Evolutionary conservation across 139 green algal genomes (phyloP), one percentile per base, ranked within the genome.

Genomic region (Tetraselmis striata): DNA sequence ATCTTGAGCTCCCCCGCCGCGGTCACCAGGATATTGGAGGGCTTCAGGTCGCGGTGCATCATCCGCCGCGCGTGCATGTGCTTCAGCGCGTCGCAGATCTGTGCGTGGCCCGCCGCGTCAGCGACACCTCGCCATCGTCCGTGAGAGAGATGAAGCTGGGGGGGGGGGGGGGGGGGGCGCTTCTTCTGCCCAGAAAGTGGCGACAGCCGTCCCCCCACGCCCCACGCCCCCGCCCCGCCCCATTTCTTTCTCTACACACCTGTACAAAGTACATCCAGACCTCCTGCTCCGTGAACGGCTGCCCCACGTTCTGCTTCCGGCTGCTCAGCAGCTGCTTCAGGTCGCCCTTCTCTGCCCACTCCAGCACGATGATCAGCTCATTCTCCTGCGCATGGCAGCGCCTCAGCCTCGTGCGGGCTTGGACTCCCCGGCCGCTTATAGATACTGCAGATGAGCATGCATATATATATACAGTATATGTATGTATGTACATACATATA

Each of bases 281-380:
- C 59, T 89, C 32, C 28, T 84, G 78, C 67, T 82, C 32, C 5
- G 22, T 81, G 75, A 90, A 89, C 25, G 25, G n/a, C 77, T 76
- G 29, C 1, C 75, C 84, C 45, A 67, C 45, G 22, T 29, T 11
- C 32, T 81, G 45, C 26, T 31, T 30, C 0, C 81, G 78, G 45
- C 79, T 5, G 75, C 81, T 84, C 24, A 90, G 79, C 27, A 88
- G 29, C 59, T 86, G 80, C 26, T 76, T 80, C 75, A 92, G 79
- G 85, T 92, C 89, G 0, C 89, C 89, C 29, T 81, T 77, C 79
- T 92, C 83, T 27, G 89, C 89, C 89, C 86, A 90, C 84, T 92
- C 86, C 59, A 92, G 76, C 29, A 92, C 84, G 26, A 92, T 92
- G 32, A 90, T 79, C 25, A 92, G 86, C 81, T 92, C 89, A 75